phyloP scores from a whole-genome alignment of 306 rosid genomes.

The Acacia acuminata region DNA sequence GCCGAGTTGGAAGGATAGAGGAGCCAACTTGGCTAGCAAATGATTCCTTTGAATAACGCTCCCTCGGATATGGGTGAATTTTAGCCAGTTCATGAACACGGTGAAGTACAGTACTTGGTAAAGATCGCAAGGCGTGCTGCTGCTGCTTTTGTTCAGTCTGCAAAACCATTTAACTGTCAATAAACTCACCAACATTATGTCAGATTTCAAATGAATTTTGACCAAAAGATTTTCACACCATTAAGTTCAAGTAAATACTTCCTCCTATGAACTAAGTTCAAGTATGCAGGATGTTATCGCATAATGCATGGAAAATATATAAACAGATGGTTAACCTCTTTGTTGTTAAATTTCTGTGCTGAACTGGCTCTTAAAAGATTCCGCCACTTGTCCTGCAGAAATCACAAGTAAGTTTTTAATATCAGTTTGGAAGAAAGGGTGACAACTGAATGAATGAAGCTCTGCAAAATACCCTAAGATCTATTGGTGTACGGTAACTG shows the following conservation, averaged over 20 bases:
- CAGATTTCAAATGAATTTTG: not conserved
- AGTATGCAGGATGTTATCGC: not conserved
- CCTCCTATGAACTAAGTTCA: not conserved
- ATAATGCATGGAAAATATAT: not conserved
- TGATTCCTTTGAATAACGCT: constrained; percentile 54
- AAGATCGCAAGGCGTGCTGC: constrained; percentile 47
- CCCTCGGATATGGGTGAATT: constrained; percentile 85
- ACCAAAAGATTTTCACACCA: not conserved
- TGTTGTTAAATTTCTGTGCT: constrained; percentile 45
- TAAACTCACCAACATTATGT: not conserved
- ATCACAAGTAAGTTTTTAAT: constrained; percentile 18
- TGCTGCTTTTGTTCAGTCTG: constrained; percentile 70
- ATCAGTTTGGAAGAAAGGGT: constrained; percentile 12
- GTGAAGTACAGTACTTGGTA: constrained; percentile 62
- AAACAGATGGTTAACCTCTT: constrained; percentile 56
- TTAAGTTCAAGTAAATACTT: not conserved
- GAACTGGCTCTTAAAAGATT: constrained; percentile 77
- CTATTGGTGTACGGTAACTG: constrained; percentile 88
- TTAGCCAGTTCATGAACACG: constrained; percentile 85
- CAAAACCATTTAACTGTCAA: not conserved
- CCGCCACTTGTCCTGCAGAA: constrained; percentile 95
- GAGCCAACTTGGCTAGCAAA: constrained; percentile 35
- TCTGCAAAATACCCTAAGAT: constrained; percentile 71
- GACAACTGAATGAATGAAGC: constrained; percentile 25
- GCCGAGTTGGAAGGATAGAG: constrained; percentile 34